phyloP scores from a whole-genome alignment of 176 grass and related monocot genomes.

The Alopecurus myosuroides region DNA sequence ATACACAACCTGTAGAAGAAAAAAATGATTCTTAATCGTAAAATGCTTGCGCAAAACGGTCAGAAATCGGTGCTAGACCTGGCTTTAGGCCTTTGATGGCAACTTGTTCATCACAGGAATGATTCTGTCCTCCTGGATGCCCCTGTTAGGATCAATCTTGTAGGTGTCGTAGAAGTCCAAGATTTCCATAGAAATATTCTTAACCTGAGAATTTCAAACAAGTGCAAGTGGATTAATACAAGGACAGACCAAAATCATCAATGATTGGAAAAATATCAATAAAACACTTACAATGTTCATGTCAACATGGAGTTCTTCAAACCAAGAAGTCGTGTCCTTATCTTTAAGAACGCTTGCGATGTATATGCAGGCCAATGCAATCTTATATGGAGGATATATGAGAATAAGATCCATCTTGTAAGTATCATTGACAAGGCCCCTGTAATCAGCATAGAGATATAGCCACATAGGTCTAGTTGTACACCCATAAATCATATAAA shows the following conservation, averaged over 20 bases:
- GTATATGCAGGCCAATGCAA: constrained; percentile 91
- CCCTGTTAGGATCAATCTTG: constrained; percentile 55
- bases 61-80: not conserved
- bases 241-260: not conserved
- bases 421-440: constrained; percentile 94
- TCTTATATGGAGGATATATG: constrained; percentile 89
- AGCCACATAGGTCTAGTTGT: not conserved
- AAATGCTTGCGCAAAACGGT: not conserved
- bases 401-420: constrained; percentile 99
- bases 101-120: constrained; percentile 77
- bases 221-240: not conserved
- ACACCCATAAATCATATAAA: not conserved
- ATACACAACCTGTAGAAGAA: too few relatives aligned
- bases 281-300: constrained; percentile 70
- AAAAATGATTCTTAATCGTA: too few relatives aligned
- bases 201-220: constrained; percentile 38
- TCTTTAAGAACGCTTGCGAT: constrained; percentile 82
- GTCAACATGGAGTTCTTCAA: constrained; percentile 83
- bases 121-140: constrained; percentile 62
- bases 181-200: constrained; percentile 89
- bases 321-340: constrained; percentile 77
- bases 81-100: constrained; percentile 41
- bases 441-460: constrained; percentile 31
- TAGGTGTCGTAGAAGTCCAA: constrained; percentile 82
- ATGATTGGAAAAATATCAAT: not conserved